phyloP scores from a whole-genome alignment of 2,329 filamentous ascomycete genomes.

The Dryadomyces sulphureus region DNA sequence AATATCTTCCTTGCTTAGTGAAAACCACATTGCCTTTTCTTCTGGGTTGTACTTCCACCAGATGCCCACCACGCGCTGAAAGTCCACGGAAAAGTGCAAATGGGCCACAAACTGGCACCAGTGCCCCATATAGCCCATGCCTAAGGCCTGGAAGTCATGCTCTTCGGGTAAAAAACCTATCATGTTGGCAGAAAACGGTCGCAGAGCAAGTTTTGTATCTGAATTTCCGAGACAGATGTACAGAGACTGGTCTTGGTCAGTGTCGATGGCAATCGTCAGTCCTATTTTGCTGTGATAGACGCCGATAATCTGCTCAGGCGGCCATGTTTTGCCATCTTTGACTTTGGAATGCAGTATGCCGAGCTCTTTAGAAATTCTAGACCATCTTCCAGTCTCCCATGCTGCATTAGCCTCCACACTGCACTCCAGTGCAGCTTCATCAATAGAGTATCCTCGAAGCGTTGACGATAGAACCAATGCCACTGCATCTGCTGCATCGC shows the following conservation, averaged over 20 bases:
- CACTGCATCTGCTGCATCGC: background rate
- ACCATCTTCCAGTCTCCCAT: background rate
- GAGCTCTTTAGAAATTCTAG: background rate
- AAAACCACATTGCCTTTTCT: background rate
- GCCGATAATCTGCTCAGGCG: background rate
- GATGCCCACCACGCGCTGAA: background rate
- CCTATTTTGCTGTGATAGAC: background rate
- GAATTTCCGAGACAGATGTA: background rate
- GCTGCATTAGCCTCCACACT: background rate
- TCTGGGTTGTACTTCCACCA: background rate
- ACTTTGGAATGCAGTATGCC: background rate
- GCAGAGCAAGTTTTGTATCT: background rate
- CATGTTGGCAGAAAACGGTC: background rate
- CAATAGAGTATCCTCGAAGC: background rate
- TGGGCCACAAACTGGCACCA: background rate
- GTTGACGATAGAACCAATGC: background rate
- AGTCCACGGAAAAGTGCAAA: background rate
- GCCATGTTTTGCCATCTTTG: background rate
- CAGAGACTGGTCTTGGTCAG: background rate
- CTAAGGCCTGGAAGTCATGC: background rate
- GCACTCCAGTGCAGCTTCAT: background rate
- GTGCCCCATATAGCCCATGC: background rate
- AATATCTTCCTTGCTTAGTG: too few species aligned
- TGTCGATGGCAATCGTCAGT: background rate
- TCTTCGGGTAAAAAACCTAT: background rate